A percentile compares a stretch with the other conserved stretches of the same genome.
Conservation (phyloP, 495 filamentous ascomycete species). For the Penicillium egyptiacum region DNA sequence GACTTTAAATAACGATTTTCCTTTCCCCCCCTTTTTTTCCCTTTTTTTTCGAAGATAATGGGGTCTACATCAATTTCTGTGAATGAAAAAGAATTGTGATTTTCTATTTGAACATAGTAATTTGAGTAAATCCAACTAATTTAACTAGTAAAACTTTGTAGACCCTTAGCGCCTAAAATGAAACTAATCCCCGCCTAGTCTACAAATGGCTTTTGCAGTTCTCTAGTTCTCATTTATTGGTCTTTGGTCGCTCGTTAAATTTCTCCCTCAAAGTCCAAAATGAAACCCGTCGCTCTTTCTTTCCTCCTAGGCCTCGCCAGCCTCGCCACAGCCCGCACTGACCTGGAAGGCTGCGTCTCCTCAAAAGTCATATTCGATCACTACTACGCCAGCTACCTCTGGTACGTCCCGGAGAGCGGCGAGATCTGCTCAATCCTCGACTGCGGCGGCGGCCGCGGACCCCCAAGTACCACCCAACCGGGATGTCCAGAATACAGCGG, state of each 20-base stretch:
- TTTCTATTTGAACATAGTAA: neutral
- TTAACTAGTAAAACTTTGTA: too few species aligned
- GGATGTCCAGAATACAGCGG: slow-evolving; percentile 59
- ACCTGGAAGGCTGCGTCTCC: slow-evolving; percentile 31
- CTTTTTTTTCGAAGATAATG: neutral
- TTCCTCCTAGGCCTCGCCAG: slow-evolving; percentile 23
- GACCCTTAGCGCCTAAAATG: too few species aligned
- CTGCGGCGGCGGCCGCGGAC: slow-evolving; percentile 65
- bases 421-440: slow-evolving; percentile 62
- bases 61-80: neutral
- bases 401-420: slow-evolving; percentile 55
- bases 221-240: neutral
- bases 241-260: slow-evolving; percentile 11
- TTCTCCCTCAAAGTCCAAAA: slow-evolving; percentile 18
- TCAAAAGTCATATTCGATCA: slow-evolving; percentile 27
- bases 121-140: too few species aligned
- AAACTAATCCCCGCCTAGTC: neutral
- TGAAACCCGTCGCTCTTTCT: slow-evolving; percentile 27
- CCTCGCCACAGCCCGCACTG: slow-evolving; percentile 29
- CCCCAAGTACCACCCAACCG: slow-evolving; percentile 58
- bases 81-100: neutral
- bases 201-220: neutral
- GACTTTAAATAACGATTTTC: too few species aligned
- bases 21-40: neutral
- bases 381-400: slow-evolving; percentile 47